Conservation (phyloP, 2,329 filamentous ascomycete genomes). For the Sphaceloma murrayae region DNA sequence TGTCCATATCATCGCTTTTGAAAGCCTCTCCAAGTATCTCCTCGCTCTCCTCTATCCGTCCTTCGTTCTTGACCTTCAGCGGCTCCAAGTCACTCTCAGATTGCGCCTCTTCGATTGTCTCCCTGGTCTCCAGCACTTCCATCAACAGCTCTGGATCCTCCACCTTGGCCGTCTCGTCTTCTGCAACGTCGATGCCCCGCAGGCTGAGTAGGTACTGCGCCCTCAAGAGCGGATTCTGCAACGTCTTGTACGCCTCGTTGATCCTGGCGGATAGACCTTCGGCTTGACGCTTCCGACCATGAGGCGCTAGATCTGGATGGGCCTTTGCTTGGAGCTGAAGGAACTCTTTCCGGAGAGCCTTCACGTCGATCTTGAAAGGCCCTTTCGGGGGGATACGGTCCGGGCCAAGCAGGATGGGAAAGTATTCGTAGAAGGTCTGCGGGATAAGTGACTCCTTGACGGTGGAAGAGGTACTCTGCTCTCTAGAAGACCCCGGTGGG, state of each 20-base stretch:
- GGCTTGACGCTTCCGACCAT: constrained; percentile 49
- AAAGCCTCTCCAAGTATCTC: constrained; percentile 55
- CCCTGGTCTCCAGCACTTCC: constrained; percentile 64
- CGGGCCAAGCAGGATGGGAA: constrained; percentile 63
- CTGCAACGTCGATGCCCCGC: constrained; percentile 65
- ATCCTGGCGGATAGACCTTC: constrained; percentile 73
- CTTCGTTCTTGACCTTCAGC: constrained; percentile 57
- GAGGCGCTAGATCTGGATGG: constrained; percentile 58
- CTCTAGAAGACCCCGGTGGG: background rate
- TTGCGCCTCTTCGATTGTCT: constrained; percentile 49
- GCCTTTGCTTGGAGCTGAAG: constrained; percentile 68
- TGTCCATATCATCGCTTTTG: constrained; percentile 52
- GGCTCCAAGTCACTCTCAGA: constrained; percentile 53
- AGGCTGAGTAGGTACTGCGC: constrained; percentile 77
- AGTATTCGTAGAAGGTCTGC: constrained; percentile 73
- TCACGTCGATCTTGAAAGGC: constrained; percentile 63
- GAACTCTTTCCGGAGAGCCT: constrained; percentile 71
- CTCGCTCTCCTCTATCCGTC: constrained; percentile 55
- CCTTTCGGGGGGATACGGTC: constrained; percentile 66
- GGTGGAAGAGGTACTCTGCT: background rate
- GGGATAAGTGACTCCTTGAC: constrained; percentile 19
- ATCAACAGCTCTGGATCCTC: constrained; percentile 64
- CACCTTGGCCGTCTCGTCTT: constrained; percentile 65
- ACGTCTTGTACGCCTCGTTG: constrained; percentile 85
- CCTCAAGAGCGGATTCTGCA: constrained; percentile 65